phyloP scores from a whole-genome alignment of 2,329 filamentous ascomycete genomes.

The Trichoderma citrinoviride region DNA sequence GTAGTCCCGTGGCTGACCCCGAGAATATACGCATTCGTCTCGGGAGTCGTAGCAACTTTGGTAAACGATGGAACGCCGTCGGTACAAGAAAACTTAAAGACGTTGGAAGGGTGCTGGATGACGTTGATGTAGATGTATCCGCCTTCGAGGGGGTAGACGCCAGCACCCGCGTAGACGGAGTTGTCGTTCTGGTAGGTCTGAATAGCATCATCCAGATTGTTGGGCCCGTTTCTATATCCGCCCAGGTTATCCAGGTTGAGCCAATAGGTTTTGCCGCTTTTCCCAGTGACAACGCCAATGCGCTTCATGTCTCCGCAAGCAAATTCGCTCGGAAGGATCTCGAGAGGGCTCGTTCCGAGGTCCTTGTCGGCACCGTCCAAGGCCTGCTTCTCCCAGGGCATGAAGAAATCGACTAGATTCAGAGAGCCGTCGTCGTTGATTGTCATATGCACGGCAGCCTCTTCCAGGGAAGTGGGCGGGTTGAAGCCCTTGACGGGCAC shows the following conservation, averaged over 20 bases:
- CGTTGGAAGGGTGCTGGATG: slow-evolving; percentile 53
- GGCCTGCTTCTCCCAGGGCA: slow-evolving; percentile 51
- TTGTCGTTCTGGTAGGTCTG: slow-evolving; percentile 45
- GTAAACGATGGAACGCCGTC: slow-evolving; percentile 52
- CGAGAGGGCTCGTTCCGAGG: slow-evolving; percentile 46
- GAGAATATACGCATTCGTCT: slow-evolving; percentile 51
- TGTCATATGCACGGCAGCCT: slow-evolving; percentile 46
- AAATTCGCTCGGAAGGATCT: slow-evolving; percentile 43
- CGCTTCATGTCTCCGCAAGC: slow-evolving; percentile 43
- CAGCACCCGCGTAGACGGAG: slow-evolving; percentile 47
- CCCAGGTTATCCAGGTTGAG: slow-evolving; percentile 42
- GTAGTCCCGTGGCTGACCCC: slow-evolving; percentile 57
- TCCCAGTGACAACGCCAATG: slow-evolving; percentile 50
- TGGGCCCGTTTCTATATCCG: slow-evolving; percentile 39
- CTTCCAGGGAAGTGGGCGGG: slow-evolving; percentile 43
- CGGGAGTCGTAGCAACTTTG: slow-evolving; percentile 49
- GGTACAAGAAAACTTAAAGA: slow-evolving; percentile 57
- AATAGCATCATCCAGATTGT: slow-evolving; percentile 42
- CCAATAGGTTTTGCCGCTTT: slow-evolving; percentile 50
- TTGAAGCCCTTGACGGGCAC: slow-evolving; percentile 40
- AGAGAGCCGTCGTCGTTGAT: slow-evolving; percentile 43
- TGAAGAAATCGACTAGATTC: slow-evolving; percentile 51
- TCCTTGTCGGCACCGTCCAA: slow-evolving; percentile 52
- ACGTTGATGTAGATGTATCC: slow-evolving; percentile 51
- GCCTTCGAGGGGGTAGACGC: slow-evolving; percentile 48